Evolutionary conservation across 441 rosid genomes (phyloP).

Genomic region (Capsella rubella): DNA sequence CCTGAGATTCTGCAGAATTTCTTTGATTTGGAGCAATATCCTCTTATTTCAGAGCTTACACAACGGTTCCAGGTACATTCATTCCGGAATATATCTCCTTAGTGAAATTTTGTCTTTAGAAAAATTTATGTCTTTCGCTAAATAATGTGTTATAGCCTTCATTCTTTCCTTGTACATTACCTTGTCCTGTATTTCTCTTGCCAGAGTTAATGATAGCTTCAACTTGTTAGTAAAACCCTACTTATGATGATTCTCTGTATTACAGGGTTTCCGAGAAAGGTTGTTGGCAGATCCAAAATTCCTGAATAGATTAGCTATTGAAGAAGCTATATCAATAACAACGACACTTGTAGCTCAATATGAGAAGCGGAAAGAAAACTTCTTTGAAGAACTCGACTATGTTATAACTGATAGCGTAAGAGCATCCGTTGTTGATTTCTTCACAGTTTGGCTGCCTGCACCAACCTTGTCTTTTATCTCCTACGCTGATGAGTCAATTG

Average conservation of each 20-base stretch:
- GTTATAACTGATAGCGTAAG: conserved; percentile 88
- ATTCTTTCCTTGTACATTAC: neutral
- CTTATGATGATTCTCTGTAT: conserved; percentile 24
- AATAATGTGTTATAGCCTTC: conserved; percentile 5
- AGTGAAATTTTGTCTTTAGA: conserved; percentile 11
- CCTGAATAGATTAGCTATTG: conserved; percentile 88
- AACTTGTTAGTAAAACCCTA: neutral
- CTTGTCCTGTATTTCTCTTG: conserved; percentile 1
- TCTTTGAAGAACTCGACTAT: conserved; percentile 90
- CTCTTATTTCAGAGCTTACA: conserved; percentile 83
- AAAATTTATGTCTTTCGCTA: neutral
- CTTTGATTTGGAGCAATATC: conserved; percentile 88
- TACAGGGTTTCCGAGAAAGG: conserved; percentile 96
- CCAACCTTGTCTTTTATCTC: conserved; percentile 91
- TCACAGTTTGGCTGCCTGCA: conserved; percentile 97
- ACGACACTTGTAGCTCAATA: conserved; percentile 94
- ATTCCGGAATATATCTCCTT: conserved; percentile 4
- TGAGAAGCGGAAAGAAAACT: conserved; percentile 82
- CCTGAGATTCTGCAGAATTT: conserved; percentile 94
- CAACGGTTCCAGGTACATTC: conserved; percentile 79
- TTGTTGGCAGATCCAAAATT: conserved; percentile 91
- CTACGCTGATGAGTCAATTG: conserved; percentile 57
- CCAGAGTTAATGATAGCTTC: conserved; percentile 2
- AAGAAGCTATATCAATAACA: conserved; percentile 89
- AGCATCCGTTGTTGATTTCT: conserved; percentile 85